Conservation (phyloP, 1,139 yeast genomes). For the Debaryomyces fabryi region DNA sequence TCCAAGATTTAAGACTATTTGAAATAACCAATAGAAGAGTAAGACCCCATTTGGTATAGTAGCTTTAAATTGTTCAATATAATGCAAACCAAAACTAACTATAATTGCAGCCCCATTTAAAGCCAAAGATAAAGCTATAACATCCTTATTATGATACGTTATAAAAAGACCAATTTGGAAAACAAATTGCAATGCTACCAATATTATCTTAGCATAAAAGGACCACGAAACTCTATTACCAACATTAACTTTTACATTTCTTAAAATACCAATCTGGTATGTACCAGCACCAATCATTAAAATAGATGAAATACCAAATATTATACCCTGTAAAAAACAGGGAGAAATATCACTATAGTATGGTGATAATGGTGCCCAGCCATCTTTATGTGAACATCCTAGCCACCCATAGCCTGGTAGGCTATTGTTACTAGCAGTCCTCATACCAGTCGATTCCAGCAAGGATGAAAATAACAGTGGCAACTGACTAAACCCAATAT, state of each 20-base stretch:
- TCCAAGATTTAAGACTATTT: slow-evolving; percentile 42
- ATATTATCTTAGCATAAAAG: slow-evolving; percentile 45
- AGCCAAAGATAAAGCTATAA: slow-evolving; percentile 45
- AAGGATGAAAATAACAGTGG: slow-evolving; percentile 2
- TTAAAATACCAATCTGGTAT: slow-evolving; percentile 41
- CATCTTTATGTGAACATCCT: slow-evolving; percentile 42
- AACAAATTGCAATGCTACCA: slow-evolving; percentile 44
- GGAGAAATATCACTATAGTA: slow-evolving; percentile 71
- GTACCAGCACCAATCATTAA: slow-evolving; percentile 59
- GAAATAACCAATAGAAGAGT: slow-evolving; percentile 76
- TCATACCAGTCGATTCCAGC: not conserved
- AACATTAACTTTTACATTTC: slow-evolving; percentile 32
- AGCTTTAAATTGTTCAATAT: slow-evolving; percentile 70
- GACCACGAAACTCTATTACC: slow-evolving; percentile 43
- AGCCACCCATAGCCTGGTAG: slow-evolving; percentile 14
- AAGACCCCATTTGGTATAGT: slow-evolving; percentile 69
- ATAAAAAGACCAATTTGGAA: slow-evolving; percentile 30
- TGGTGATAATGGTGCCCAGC: slow-evolving; percentile 74
- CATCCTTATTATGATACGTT: slow-evolving; percentile 36
- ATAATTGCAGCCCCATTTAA: slow-evolving; percentile 44
- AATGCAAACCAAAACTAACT: slow-evolving; percentile 61
- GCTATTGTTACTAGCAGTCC: not conserved
- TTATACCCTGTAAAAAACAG: slow-evolving; percentile 76
- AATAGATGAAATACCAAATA: slow-evolving; percentile 54
- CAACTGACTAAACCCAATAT: slow-evolving; percentile 6